Evolutionary conservation across 2,329 filamentous ascomycete species (phyloP).

Genomic region (Periconia sp.): DNA sequence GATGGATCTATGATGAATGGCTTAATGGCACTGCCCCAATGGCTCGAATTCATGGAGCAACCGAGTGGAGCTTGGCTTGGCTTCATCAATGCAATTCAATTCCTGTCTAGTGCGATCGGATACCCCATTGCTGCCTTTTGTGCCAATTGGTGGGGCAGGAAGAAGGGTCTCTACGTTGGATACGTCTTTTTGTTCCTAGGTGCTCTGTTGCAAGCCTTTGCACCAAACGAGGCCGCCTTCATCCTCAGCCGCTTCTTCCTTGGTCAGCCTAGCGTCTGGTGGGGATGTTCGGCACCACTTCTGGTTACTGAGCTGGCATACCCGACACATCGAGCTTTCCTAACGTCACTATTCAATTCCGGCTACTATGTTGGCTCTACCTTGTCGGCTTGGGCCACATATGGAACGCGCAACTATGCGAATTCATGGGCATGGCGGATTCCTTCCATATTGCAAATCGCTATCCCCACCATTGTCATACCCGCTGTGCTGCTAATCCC

Average conservation of each 20-base stretch:
- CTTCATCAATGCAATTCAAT: slow-evolving; percentile 5
- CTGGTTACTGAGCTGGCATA: too few relatives aligned
- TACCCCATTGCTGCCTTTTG: slow-evolving; percentile 34
- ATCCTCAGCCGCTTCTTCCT: slow-evolving; percentile 45
- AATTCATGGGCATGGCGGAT: slow-evolving; percentile 51
- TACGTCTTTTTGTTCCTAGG: slow-evolving; percentile 39
- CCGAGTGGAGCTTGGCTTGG: slow-evolving; percentile 14
- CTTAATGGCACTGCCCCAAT: slow-evolving; percentile 17
- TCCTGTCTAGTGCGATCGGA: slow-evolving; percentile 15
- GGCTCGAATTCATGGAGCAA: slow-evolving; percentile 18
- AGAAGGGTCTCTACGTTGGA: slow-evolving; percentile 34
- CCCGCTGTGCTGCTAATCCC: slow-evolving; percentile 49
- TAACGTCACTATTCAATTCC: slow-evolving; percentile 41
- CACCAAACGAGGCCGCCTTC: slow-evolving; percentile 36
- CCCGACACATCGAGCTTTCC: slow-evolving; percentile 44
- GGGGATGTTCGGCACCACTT: too few relatives aligned
- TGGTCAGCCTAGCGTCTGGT: too few relatives aligned
- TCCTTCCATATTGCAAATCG: slow-evolving; percentile 49
- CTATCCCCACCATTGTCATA: slow-evolving; percentile 23
- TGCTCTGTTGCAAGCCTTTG: slow-evolving; percentile 16
- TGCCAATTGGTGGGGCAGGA: slow-evolving; percentile 44
- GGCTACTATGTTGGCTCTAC: slow-evolving; percentile 33
- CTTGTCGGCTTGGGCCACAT: slow-evolving; percentile 49
- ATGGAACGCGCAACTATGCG: slow-evolving; percentile 51
- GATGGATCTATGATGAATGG: slow-evolving; percentile 29